A percentile compares a stretch with the other conserved stretches of the same genome.
These are phyloP conservation scores for Sporothrix curviconia DNA, from an alignment of 2,329 filamentous ascomycete species.

Conservation along the genomic window DNA sequence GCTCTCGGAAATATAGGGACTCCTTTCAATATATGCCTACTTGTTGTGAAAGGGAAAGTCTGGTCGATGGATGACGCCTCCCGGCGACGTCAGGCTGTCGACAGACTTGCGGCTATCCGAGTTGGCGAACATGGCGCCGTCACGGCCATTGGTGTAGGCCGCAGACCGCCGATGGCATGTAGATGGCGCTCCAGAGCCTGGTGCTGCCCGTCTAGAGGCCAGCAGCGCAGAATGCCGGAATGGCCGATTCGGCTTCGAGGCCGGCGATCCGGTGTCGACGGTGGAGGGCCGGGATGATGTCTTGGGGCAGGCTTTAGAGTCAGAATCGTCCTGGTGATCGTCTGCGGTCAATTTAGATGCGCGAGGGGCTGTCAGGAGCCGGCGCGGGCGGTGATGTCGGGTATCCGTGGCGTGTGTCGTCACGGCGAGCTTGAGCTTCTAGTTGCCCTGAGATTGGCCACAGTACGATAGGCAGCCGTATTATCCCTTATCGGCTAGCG, in stretches of 20 bases:
- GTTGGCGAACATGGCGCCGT: conserved; percentile 55
- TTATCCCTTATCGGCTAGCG: conserved; percentile 4
- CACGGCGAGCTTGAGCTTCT: conserved; percentile 10
- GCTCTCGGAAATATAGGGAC: too few species aligned
- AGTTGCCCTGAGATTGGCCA: background rate
- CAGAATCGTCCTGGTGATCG: too few species aligned
- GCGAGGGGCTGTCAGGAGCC: background rate
- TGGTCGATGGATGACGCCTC: conserved; percentile 35
- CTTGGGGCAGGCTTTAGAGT: too few species aligned
- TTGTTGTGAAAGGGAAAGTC: conserved; percentile 53
- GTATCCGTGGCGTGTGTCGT: conserved; percentile 10
- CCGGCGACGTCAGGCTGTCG: conserved; percentile 54
- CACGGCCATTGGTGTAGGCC: conserved; percentile 4
- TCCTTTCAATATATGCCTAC: too few species aligned
- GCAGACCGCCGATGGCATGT: conserved; percentile 8
- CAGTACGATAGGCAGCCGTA: background rate
- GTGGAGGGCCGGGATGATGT: too few species aligned
- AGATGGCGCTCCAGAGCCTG: background rate
- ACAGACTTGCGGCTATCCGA: conserved; percentile 56
- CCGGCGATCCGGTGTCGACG: too few species aligned
- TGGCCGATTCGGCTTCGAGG: background rate
- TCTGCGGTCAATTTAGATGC: too few species aligned
- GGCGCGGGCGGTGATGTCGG: conserved; percentile 2
- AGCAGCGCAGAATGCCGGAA: background rate
- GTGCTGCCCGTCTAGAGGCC: background rate